Percentiles rank a stretch among this genome's conserved stretches.
Conservation (phyloP, 139 green algal genomes). For the Microglena sp. region DNA sequence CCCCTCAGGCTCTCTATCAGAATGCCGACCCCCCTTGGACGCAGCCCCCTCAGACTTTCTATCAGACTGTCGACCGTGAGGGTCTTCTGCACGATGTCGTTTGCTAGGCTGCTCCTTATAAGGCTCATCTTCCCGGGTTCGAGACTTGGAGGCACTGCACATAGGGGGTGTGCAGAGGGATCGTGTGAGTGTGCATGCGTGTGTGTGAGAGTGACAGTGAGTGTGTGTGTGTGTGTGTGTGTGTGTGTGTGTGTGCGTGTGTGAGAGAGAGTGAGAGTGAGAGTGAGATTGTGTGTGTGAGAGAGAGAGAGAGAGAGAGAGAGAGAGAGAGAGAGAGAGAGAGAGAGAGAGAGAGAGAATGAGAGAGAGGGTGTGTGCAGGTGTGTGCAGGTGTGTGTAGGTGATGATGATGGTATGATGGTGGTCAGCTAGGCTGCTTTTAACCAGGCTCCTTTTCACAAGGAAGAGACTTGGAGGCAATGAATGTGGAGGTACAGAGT, state of each 20-base stretch:
- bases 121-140: background rate
- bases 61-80: no score
- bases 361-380: background rate
- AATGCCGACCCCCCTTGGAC: no score
- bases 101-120: background rate
- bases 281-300: background rate
- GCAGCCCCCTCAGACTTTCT: no score
- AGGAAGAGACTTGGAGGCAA: background rate
- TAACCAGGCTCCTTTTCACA: no score
- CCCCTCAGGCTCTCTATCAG: no score
- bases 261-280: background rate
- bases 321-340: background rate
- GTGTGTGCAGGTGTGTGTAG: no score
- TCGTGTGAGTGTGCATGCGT: background rate
- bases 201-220: background rate
- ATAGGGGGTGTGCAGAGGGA: slow-evolving; percentile 2
- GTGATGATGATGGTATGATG: no score
- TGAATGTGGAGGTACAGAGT: no score
- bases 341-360: background rate
- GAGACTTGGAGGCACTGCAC: background rate
- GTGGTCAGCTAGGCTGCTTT: no score
- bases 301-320: background rate
- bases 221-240: background rate
- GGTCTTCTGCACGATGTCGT: slow-evolving; percentile 4
- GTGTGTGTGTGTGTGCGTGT: background rate